phyloP scores from a whole-genome alignment of 2,329 filamentous ascomycete genomes.

The Cercospora zeina region DNA sequence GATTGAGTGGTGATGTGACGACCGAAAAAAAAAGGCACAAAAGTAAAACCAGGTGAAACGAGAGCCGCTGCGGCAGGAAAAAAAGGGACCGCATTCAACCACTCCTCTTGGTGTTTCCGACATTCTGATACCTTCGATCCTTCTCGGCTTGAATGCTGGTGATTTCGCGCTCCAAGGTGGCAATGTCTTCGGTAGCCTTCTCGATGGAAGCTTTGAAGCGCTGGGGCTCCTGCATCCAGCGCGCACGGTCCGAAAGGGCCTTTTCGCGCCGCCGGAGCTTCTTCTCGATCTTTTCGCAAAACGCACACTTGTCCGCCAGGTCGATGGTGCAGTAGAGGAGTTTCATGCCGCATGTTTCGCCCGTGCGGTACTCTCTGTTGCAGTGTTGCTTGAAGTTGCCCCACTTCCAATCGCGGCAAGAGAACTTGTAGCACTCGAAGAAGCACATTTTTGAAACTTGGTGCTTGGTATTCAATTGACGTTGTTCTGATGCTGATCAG shows the following conservation, averaged over 20 bases:
- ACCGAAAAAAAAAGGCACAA: background rate
- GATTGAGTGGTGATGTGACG: conserved; percentile 4
- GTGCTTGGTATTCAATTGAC: background rate
- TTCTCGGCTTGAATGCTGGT: conserved; percentile 53
- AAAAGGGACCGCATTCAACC: conserved; percentile 3
- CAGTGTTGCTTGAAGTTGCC: conserved; percentile 90
- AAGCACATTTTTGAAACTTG: conserved; percentile 72
- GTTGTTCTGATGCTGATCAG: background rate
- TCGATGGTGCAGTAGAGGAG: conserved; percentile 75
- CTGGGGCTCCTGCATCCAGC: conserved; percentile 72
- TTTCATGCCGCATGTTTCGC: conserved; percentile 94
- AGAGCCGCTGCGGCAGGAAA: background rate
- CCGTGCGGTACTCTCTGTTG: conserved; percentile 90
- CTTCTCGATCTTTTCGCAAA: conserved; percentile 86
- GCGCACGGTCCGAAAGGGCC: conserved; percentile 70
- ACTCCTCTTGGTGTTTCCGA: conserved; percentile 32
- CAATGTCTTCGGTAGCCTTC: conserved; percentile 71
- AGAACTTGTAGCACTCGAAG: conserved; percentile 85
- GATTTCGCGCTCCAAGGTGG: conserved; percentile 70
- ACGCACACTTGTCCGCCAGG: conserved; percentile 68
- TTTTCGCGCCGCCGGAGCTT: conserved; percentile 74
- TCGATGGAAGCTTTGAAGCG: conserved; percentile 61
- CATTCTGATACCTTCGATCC: conserved; percentile 30
- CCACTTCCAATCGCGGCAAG: conserved; percentile 92
- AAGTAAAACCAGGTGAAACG: conserved; percentile 8